These are phyloP conservation scores for Echria macrotheca DNA, from an alignment of 495 filamentous ascomycete species.

Conservation along the genomic window DNA sequence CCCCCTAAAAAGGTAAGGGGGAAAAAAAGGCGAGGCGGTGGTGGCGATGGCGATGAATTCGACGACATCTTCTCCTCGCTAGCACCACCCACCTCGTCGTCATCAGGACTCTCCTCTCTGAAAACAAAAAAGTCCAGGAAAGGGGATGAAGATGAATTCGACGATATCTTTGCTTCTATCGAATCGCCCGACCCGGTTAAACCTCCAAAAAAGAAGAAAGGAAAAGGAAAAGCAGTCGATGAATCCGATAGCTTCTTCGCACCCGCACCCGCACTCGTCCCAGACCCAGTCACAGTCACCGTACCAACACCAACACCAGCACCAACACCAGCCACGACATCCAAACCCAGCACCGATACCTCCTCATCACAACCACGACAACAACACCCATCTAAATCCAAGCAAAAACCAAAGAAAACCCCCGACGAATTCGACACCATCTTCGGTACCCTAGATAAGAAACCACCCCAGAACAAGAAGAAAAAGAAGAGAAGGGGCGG, in stretches of 20 bases:
- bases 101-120: not conserved
- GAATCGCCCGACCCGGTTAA: too few species aligned
- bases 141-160: constrained; percentile 25
- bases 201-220: too few species aligned
- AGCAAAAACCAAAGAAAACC: constrained; percentile 15
- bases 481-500: constrained; percentile 24
- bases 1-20: too few species aligned
- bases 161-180: constrained; percentile 25
- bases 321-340: too few species aligned
- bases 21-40: constrained; percentile 7
- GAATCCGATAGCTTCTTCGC: too few species aligned
- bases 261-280: too few species aligned
- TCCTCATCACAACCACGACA: not conserved
- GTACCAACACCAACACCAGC: too few species aligned
- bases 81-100: not conserved
- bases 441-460: constrained; percentile 18
- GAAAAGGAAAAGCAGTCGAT: too few species aligned
- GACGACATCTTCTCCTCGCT: constrained; percentile 23
- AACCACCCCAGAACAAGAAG: too few species aligned
- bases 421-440: constrained; percentile 33
- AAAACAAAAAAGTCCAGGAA: constrained; percentile 17
- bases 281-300: too few species aligned
- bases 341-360: not conserved
- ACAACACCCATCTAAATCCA: not conserved
- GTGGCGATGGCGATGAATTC: constrained; percentile 20